Base-by-base conservation (phyloP, 2,329 filamentous ascomycete species). In the Calonectria leucothoes region DNA sequence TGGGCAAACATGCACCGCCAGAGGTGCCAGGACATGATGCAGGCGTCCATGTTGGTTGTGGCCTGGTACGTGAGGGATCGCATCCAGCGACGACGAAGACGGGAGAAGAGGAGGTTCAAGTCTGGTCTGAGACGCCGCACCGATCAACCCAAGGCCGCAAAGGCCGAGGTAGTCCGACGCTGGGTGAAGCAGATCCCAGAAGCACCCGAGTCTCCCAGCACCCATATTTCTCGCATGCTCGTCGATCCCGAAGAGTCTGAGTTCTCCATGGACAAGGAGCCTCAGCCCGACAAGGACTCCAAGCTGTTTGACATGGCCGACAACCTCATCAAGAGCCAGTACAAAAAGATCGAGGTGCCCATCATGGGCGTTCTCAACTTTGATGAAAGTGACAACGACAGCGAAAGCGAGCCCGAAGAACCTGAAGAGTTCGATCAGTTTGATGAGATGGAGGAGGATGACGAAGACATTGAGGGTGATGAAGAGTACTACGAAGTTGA, bases 41-140 rank as follows among this genome's bases (percentile, higher is more conserved):
- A 87, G 75, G 87, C 87, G 0, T 86, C 87, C 71, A 88, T 88
- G 85, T 79, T 88, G 27, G 85, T 88, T 5, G 86, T 88, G 37
- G 87, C 87, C 15, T 88, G 87, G 87, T 88, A 88, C 75, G 84
- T 88, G 52, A 84, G 87, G 52, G 87, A 88, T 76, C 85, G 86
- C 37, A 87, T 88, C 75, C 82, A 84, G 72, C 83, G 87, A 37
- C 82, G 86, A 33, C 83, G 86, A 52, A 82, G 82, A 76, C 81
- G 84, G 66, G 82, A 85, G 77, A 87, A 85, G 82, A 82, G 84
- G 23, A 79, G 81, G 23, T 88, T 88, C 76, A 82, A 82, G 66
- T 81, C 82, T 11, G 86, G 84, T 15, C 81, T 88, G 69, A 81
- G 80, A 61, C 81, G 83, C 69, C 81, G 81, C 74, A 81, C 80